Base-by-base conservation (phyloP, 23 red algal genomes). In the Porphyridium purpureum region DNA sequence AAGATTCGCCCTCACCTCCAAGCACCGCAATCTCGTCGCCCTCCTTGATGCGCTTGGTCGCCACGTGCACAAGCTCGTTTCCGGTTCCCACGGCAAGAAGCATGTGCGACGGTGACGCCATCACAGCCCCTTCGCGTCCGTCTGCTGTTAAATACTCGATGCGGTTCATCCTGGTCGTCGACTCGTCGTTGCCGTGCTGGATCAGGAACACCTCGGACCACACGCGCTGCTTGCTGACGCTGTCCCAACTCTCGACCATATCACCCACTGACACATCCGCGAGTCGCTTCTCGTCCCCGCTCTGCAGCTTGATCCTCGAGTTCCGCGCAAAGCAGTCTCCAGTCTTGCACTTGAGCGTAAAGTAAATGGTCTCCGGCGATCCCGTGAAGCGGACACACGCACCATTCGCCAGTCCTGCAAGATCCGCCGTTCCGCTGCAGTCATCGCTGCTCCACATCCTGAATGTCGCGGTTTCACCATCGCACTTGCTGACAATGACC, bases 291-390 rank as follows among this genome's bases (percentile, higher is more conserved):
- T 11, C 17, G 11, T 44, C 11, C 17, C 38, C 38, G 38, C 17
- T 17, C 11, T 11, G 11, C 38, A 44, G 11, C 38, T 44, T 44
- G 11, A 44, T 17, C 11, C 11, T 44, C 11, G 38, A 44, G 38
- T 11, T 11, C 17, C 11, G 11, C 11, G 38, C 11, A 17, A 44
- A 44, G 38, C 38, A 44, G 38, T 11, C 17, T 11, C 17, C 38
- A 17, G 11, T 17, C 11, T 44, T 17, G 38, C 38, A 44, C 11
- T 11, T 11, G 38, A 44, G 38, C 38, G 11, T 44, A 17, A 44
- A 11, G 38, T 44, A 44, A 17, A 44, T 44, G 11, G 38, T 44
- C 38, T 44, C 38, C n/a, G n/a, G n/a, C n/a, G n/a, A n/a, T n/a
- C n/a, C n/a, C n/a, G n/a, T n/a, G n/a, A n/a, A n/a, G n/a, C n/a